A percentile compares a stretch with the other conserved stretches of the same genome.
Conservation (phyloP, 257 asterid species). For the Przewalskia tangutica region DNA sequence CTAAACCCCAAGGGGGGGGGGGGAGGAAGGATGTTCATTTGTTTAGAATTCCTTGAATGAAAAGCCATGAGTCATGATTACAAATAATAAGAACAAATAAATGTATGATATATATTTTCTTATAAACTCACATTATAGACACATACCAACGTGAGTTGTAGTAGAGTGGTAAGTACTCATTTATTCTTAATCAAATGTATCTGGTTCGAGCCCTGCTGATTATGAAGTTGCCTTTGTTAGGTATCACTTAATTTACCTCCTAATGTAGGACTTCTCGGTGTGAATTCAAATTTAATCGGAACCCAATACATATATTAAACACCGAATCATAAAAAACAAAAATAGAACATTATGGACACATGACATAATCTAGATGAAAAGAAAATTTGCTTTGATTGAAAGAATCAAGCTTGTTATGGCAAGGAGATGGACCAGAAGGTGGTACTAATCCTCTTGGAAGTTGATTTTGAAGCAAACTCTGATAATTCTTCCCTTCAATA, state of each 20-base stretch:
- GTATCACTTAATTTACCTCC: too few relatives aligned
- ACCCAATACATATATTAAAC: too few relatives aligned
- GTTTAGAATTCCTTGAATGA: not conserved
- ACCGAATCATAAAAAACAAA: too few relatives aligned
- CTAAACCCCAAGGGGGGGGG: too few relatives aligned
- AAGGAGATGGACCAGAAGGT: constrained; percentile 52
- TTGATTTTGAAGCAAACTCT: constrained; percentile 20
- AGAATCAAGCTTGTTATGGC: constrained; percentile 45
- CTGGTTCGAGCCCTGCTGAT: too few relatives aligned
- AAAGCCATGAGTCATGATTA: not conserved
- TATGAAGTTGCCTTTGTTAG: too few relatives aligned
- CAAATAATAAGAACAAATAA: not conserved
- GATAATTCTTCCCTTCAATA: constrained; percentile 2
- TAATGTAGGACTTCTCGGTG: too few relatives aligned
- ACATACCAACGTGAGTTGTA: too few relatives aligned
- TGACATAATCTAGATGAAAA: constrained; percentile 7
- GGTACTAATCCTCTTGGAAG: constrained; percentile 60
- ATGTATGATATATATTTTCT: not conserved
- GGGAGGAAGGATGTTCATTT: not conserved
- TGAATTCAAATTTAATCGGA: too few relatives aligned
- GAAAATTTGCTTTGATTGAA: constrained; percentile 7
- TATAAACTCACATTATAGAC: too few relatives aligned
- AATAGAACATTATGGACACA: constrained; percentile 30
- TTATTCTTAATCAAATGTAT: too few relatives aligned
- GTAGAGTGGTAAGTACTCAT: too few relatives aligned